Base-by-base conservation (phyloP, 495 filamentous ascomycete genomes). In the Neurospora sp. region DNA sequence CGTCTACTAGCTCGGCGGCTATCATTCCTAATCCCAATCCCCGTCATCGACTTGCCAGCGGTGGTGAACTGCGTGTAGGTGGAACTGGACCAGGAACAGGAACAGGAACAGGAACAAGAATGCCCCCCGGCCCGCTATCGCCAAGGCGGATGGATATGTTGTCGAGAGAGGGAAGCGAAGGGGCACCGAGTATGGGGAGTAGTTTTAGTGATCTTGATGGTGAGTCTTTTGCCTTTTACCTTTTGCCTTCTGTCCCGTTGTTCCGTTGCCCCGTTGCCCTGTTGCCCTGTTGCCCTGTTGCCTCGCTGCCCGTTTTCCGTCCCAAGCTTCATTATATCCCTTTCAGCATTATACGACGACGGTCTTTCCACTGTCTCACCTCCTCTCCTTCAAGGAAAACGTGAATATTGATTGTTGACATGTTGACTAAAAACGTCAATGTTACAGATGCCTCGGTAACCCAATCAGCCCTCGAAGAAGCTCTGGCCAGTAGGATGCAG, bases 191-290 rank as follows among this genome's bases (percentile, higher is more conserved):
- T 76, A 98, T 98, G 92, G 94, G 95, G 1, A 97, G 94, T 79
- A 97, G 95, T 80, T 99, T 97, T 79, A 97, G 95, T 81, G 96
- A 99, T 84, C 85, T 99, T 38, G 96, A 98, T 81, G 94, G 93
- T 95, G 86, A 75, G 86, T 82, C 44, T n/a, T 69, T 35, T 35
- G 35, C 35, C 35, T 35, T 35, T 35, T 35, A 35, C 31, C 31
- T 20, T 12, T 49, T 49, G 8, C 14, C 71, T 7, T 6, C 16
- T 31, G 60, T 23, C 12, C 6, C 42, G 39, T 40, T 14, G 4
- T 40, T 35, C 11, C 11, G 39, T 41, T 41, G 11, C 16, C 35
- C 35, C 4, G 6, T 44, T 44, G 6, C 18, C 41, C 12, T 2
- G 39, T 40, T 40, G 10, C 16, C 27, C 27, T 31, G 5, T 42